Percentiles rank a stretch among this genome's conserved stretches.
These are phyloP conservation scores for Rhizophagus clarus DNA, from an alignment of 192 early-diverging fungal genomes.

Conservation along the genomic window DNA sequence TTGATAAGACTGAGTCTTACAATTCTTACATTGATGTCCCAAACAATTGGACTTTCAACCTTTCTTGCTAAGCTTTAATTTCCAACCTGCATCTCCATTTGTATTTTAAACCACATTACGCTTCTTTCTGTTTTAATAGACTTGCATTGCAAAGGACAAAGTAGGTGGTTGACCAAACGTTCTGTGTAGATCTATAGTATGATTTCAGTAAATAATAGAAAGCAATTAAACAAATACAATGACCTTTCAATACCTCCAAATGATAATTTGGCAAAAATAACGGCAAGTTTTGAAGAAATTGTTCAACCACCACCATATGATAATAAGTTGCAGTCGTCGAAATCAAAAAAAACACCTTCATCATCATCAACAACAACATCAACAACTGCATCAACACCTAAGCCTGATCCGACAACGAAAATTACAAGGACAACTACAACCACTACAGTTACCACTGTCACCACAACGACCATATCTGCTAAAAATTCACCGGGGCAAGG, in stretches of 20 bases:
- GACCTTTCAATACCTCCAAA: background rate
- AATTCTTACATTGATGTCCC: background rate
- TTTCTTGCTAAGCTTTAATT: background rate
- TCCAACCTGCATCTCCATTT: background rate
- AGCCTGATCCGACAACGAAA: background rate
- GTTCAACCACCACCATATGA: background rate
- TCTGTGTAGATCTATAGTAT: background rate
- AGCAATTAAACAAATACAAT: background rate
- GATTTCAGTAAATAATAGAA: background rate
- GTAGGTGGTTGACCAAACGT: background rate
- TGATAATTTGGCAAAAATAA: background rate
- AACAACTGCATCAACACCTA: background rate
- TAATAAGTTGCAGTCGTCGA: background rate
- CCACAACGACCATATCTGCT: conserved; percentile 22
- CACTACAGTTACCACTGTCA: conserved; percentile 23
- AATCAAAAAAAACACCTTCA: background rate
- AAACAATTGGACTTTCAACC: background rate
- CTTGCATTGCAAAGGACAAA: background rate
- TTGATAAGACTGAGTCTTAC: background rate
- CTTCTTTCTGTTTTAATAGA: background rate
- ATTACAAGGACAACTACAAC: conserved; percentile 29
- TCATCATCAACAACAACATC: too few species aligned
- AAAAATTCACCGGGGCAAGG: conserved; percentile 14
- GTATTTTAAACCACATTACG: background rate
- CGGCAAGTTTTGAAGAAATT: background rate